Base-by-base conservation (phyloP, 805 yeast genomes). In the Ogataea nakhonphanomensis region DNA sequence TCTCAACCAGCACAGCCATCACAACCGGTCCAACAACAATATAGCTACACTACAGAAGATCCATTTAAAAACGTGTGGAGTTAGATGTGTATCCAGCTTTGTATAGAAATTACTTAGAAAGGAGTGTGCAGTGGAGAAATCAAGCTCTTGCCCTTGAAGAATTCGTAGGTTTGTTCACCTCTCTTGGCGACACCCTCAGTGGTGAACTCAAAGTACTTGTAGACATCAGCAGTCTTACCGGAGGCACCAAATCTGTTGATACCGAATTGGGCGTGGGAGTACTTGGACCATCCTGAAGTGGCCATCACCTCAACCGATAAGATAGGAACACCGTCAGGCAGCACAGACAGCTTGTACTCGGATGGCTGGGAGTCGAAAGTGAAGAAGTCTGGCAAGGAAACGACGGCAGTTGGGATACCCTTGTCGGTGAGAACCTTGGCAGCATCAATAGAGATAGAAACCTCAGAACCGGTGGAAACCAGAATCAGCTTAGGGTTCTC, bases 181-280 rank as follows among this genome's bases (percentile, higher is more conserved):
- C 90, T 87, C 58, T 78, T 72, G 58, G 95, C 91, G 66, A 93
- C 74, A 53, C 95, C 96, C 65, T 87, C 96, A 49, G 91, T 83
- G 41, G 95, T 89, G 76, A 93, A 93, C 53, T 78, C 96, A 57
- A 91, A 86, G 73, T 61, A 71, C 69, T 86, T 78, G 82, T 81
- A 93, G 48, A 91, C 76, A 49, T 84, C 87, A 44, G 70, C 67
- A 62, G 83, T 93, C 66, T 86, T 84, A 65, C 95, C 99, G 46
- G 97, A 89, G 48, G 90, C 93, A 78, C 99, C 99, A 64, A 93
- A 93, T 73, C 87, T 80, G 79, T 88, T 80, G 62, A 93, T 75
- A 70, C 97, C 96, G 59, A 91, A 87, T 68, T 89, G 95, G 74
- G 85, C 95, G 73, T 93, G 99, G 45, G 97, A 79, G 75, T 89